Evolutionary conservation across 108 stramenopile species (phyloP).

Genomic region (Asterionellopsis glacialis): DNA sequence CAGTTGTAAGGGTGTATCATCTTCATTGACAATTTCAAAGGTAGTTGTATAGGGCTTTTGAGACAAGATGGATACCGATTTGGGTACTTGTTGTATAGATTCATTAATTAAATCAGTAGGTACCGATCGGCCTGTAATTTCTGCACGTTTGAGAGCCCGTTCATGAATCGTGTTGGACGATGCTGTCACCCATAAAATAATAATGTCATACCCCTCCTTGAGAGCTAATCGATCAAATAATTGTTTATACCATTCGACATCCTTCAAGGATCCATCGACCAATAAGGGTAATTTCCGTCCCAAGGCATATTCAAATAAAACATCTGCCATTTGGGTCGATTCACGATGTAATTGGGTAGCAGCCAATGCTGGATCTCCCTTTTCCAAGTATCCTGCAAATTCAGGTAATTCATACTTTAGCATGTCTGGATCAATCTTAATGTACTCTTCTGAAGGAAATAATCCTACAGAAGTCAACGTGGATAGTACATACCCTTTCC

Average conservation of each 20-base stretch:
- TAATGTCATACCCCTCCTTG: conserved; percentile 33
- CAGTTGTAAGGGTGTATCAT: no score
- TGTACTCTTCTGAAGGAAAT: conserved; percentile 61
- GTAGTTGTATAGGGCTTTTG: no score
- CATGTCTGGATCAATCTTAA: conserved; percentile 66
- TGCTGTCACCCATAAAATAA: conserved; percentile 65
- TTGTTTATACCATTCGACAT: conserved; percentile 65
- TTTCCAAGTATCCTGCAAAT: conserved; percentile 38
- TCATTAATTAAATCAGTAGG: conserved; percentile 36
- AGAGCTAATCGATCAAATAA: conserved; percentile 55
- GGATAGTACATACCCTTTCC: conserved; percentile 67
- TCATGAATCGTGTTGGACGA: conserved; percentile 44
- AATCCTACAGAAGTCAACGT: conserved; percentile 28
- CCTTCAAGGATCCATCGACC: conserved; percentile 81
- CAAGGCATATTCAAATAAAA: conserved; percentile 55
- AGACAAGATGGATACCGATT: conserved; percentile 32
- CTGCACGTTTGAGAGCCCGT: conserved; percentile 35
- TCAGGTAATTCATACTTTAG: conserved; percentile 60
- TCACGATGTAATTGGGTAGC: conserved; percentile 65
- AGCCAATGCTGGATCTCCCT: conserved; percentile 28
- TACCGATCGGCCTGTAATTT: conserved; percentile 47
- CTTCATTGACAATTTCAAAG: no score
- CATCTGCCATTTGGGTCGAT: conserved; percentile 65
- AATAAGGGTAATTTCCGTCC: conserved; percentile 56
- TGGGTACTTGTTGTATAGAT: conserved; percentile 53